Conservation (phyloP, 73 alveolate species). For the Strombidium stylifer region DNA sequence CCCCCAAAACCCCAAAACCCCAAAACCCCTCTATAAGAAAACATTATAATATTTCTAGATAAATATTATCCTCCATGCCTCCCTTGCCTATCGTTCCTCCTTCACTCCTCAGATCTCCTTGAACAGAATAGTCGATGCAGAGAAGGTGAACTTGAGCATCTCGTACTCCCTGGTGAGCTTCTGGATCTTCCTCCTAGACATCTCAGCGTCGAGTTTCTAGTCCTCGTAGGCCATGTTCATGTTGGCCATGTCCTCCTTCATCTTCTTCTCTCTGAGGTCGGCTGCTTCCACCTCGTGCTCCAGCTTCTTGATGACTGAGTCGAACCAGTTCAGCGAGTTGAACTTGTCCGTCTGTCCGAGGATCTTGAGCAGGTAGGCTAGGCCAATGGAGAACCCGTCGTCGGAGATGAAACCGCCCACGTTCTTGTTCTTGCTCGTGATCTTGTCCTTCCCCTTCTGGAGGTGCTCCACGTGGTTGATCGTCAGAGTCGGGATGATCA, state of each 20-base stretch:
- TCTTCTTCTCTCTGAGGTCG: slow-evolving; percentile 11
- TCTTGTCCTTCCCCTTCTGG: slow-evolving; percentile 89
- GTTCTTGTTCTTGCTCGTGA: slow-evolving; percentile 83
- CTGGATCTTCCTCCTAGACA: slow-evolving; percentile 30
- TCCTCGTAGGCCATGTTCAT: slow-evolving; percentile 14
- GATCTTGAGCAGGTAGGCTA: slow-evolving; percentile 90
- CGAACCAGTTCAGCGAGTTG: slow-evolving; percentile 94
- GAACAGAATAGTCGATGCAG: slow-evolving; percentile 53
- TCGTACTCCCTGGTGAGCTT: slow-evolving; percentile 37
- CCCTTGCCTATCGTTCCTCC: not conserved
- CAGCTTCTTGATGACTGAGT: slow-evolving; percentile 57
- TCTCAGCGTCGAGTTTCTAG: slow-evolving; percentile 20
- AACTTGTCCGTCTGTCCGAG: slow-evolving; percentile 80
- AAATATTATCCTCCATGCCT: no score
- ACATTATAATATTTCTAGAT: no score
- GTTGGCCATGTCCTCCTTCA: slow-evolving; percentile 9
- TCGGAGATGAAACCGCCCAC: slow-evolving; percentile 82
- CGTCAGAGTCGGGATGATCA: slow-evolving; percentile 92
- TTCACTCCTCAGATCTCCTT: slow-evolving; percentile 41
- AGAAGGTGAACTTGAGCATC: slow-evolving; percentile 37
- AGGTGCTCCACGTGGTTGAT: slow-evolving; percentile 87
- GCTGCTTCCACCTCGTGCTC: slow-evolving; percentile 57
- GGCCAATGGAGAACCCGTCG: slow-evolving; percentile 98
- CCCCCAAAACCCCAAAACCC: not conserved
- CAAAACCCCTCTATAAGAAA: not conserved